Evolutionary conservation across 805 yeast species (phyloP).

Genomic region (Suhomyces xylopsoci): DNA sequence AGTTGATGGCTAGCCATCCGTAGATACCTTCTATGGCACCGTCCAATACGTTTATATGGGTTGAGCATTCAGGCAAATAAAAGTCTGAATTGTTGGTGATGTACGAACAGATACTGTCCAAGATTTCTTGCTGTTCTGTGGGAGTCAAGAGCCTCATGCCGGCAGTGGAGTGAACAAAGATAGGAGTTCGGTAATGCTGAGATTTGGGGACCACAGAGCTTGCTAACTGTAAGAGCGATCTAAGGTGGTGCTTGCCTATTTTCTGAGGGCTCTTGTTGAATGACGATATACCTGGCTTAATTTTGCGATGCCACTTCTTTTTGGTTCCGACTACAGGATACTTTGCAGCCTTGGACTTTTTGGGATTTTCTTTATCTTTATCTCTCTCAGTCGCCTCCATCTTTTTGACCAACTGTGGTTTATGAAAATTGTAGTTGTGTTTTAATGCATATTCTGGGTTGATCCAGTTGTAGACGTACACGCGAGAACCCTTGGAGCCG

Average conservation of each 20-base stretch:
- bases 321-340: conserved; percentile 33
- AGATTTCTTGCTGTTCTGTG: conserved; percentile 44
- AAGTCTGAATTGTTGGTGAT: conserved; percentile 46
- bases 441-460: conserved; percentile 34
- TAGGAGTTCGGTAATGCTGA: conserved; percentile 62
- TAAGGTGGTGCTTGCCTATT: conserved; percentile 51
- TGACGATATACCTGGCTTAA: conserved; percentile 57
- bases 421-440: conserved; percentile 6
- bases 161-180: conserved; percentile 68
- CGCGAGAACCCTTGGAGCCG: conserved; percentile 65
- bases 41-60: conserved; percentile 58
- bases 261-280: conserved; percentile 47
- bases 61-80: conserved; percentile 57
- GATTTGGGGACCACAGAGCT: conserved; percentile 53
- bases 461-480: conserved; percentile 56
- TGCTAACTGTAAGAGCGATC: conserved; percentile 47
- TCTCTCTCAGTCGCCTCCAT: background rate
- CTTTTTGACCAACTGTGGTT: background rate
- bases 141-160: conserved; percentile 62
- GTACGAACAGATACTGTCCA: conserved; percentile 50
- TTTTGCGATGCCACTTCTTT: conserved; percentile 48
- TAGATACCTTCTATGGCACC: conserved; percentile 67
- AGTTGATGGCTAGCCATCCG: conserved; percentile 65
- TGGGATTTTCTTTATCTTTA: background rate
- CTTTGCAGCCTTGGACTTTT: background rate